phyloP scores from a whole-genome alignment of 2,329 filamentous ascomycete species.

The Sclerotinia nivalis region DNA sequence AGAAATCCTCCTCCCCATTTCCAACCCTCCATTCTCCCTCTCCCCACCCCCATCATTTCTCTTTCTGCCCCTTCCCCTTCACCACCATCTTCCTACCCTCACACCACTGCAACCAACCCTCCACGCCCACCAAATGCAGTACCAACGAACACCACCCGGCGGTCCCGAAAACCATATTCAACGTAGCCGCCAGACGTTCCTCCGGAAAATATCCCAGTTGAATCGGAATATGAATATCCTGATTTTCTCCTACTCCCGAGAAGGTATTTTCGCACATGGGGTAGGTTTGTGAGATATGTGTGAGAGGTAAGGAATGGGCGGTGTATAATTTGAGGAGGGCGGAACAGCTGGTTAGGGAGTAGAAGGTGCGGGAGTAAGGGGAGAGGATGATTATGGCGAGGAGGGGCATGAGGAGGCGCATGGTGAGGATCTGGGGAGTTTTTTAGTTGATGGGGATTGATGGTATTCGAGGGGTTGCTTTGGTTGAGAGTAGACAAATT shows the following conservation, averaged over 20 bases:
- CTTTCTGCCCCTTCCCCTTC: not conserved
- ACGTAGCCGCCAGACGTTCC: not conserved
- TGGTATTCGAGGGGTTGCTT: not conserved
- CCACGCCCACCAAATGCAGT: not conserved
- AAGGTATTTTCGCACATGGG: not conserved
- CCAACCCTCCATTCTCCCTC: not conserved
- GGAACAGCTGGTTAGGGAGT: constrained; percentile 9
- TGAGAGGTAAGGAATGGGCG: not conserved
- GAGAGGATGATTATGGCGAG: not conserved
- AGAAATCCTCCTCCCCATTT: not conserved
- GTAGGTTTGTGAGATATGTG: not conserved
- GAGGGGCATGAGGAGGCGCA: not conserved
- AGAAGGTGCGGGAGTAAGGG: not conserved
- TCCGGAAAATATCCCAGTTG: not conserved
- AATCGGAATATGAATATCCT: not conserved
- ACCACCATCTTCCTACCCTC: not conserved
- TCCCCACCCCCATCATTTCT: not conserved
- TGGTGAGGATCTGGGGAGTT: not conserved
- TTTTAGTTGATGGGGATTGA: not conserved
- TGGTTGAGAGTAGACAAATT: no score
- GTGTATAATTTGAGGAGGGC: not conserved
- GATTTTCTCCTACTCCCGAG: not conserved
- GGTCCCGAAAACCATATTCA: constrained; percentile 1
- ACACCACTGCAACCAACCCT: constrained; percentile 7
- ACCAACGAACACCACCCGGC: not conserved